Evolutionary conservation across 2,329 filamentous ascomycete genomes (phyloP), one percentile per base, ranked within the genome.

Genomic region (Botrytis squamosa): DNA sequence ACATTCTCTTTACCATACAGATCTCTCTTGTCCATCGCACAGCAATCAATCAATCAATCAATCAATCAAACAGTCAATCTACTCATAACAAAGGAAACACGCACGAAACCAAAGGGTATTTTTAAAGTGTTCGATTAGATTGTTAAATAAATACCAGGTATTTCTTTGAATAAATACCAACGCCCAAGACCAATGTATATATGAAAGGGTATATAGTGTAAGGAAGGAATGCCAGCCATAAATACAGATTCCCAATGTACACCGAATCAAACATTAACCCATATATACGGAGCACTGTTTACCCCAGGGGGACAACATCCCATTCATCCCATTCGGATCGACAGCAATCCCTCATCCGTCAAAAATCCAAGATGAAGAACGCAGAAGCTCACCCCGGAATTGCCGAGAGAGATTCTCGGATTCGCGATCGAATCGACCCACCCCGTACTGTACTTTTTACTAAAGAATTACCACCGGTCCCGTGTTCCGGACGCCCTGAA

Each of bases 171-270:
- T 71, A 52, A 49, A 71, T 64, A 33, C 67, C 25, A 44, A 63
- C 63, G 46, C 38, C 60, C 22, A 36, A 67, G 59, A 36, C 33
- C 46, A 57, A 59, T n/a, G 36, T 63, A 57, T 59, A 38, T 44
- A 44, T 69, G 36, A 55, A 33, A 65, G 62, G 70, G 70, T 66
- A 66, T 72, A 72, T 71, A 57, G 42, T 46, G 42, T 68, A 68
- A 72, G 65, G 46, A 68, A 68, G 40, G 49, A 60, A 55, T 40
- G 63, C 40, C 63, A 40, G 70, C 40, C 63, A 72, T 68, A 68
- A 72, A 68, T 72, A 68, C 70, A 72, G 33, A 40, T 64, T 68
- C 44, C 63, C 46, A 68, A 59, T 29, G 64, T 55, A 42, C 46
- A 66, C 64, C 62, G 20, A 16, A 20, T 22, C 62, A 29, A 9